Evolutionary conservation across 306 rosid species (phyloP).

Genomic region (Malus sylvestris): DNA sequence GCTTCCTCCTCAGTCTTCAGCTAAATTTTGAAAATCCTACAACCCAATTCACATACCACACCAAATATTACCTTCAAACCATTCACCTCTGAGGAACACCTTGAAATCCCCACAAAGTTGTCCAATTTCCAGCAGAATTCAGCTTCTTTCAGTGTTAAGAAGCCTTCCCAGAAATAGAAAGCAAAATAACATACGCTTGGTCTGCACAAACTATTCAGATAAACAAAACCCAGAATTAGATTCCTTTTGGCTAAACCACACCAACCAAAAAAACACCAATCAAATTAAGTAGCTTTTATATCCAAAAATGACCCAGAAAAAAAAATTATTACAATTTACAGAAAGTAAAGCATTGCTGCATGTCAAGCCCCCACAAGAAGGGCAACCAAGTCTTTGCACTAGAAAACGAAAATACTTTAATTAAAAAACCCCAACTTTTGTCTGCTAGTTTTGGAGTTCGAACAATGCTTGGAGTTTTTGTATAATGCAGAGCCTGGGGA

Average conservation of each 20-base stretch:
- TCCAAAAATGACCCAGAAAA: not conserved
- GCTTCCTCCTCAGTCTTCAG: constrained; percentile 10
- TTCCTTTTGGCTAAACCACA: not conserved
- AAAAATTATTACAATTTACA: not conserved
- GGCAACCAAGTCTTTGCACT: not conserved
- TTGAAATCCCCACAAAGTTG: not conserved
- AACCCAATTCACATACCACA: constrained; percentile 2
- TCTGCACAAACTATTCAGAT: not conserved
- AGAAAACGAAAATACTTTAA: not conserved
- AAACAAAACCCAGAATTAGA: not conserved
- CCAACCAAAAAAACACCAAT: not conserved
- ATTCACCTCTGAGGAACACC: not conserved
- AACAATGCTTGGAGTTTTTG: too few relatives aligned
- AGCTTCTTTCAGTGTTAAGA: constrained; percentile 2
- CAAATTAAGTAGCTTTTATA: not conserved
- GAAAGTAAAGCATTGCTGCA: not conserved
- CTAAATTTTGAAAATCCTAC: constrained; percentile 1
- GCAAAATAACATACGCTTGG: not conserved
- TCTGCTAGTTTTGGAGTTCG: not conserved
- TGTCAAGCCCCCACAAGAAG: not conserved
- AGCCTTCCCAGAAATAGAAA: not conserved
- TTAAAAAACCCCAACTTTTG: not conserved
- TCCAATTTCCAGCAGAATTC: constrained; percentile 11
- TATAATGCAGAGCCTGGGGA: too few relatives aligned
- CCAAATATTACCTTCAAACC: not conserved